Evolutionary conservation across 1,284 basidiomycete genomes (phyloP), one percentile per base, ranked within the genome.

Genomic region (Blastosporella zonata): DNA sequence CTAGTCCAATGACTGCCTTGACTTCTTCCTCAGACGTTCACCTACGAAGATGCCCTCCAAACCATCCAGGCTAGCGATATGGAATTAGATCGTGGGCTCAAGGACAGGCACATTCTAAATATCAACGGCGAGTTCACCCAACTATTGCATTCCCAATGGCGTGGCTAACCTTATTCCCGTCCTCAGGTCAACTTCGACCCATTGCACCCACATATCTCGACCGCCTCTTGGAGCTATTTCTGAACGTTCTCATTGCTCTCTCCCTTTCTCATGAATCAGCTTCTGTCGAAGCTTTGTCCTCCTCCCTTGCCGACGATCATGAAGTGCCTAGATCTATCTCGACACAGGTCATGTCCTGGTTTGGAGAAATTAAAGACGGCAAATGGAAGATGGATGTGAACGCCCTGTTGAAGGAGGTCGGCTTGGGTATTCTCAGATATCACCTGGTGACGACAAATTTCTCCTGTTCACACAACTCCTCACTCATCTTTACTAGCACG

Each of bases 41-140:
- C 77, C 9, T 82, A 85, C 54, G 71, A 79, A 7, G 79, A 86
- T 45, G 80, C 88, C 1, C 72, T 72, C 50, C 66, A 67, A 7
- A 75, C 80, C 40, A 75, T 94, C 8, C 93, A 94, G 62, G 88
- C 91, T 3, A 92, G 89, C 62, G 82, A 91, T 51, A 66, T 60
- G 0, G 90, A 93, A 61, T 66, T 93, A 4, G 71, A 70, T n/a
- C 65, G 55, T n/a, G 87, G 81, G 0, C 63, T 93, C 35, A 74
- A 67, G 49, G 76, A 79, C n/a, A 73, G 74, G 44, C 83, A 82
- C 15, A 79, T 95, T 34, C 79, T 96, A 13, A 71, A 82, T 47
- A 70, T 93, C 1, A 76, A 86, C 49, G 85, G 89, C 85, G 53
- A 47, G 25, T 41, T 46, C 69, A 60, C 15, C n/a, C n/a, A n/a